These are phyloP conservation scores for Irpex sp. DNA, from an alignment of 1,284 basidiomycete genomes.

Conservation along the genomic window DNA sequence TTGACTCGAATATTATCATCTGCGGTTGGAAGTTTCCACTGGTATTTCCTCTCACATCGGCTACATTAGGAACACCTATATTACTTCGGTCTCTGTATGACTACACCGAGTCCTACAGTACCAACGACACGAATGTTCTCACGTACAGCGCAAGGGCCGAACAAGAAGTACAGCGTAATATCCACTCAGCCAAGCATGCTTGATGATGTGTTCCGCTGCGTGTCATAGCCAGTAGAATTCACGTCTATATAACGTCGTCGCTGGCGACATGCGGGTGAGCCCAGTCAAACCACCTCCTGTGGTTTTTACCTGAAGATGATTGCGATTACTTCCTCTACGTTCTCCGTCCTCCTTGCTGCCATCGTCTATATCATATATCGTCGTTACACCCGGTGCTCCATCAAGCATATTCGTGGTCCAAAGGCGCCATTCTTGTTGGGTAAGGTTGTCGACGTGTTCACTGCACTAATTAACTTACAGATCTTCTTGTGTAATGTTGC, in stretches of 20 bases:
- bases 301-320: neutral
- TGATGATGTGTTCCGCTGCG: too few relatives aligned
- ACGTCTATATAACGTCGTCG: neutral
- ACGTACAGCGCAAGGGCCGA: neutral
- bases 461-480: neutral
- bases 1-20: too few relatives aligned
- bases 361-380: neutral
- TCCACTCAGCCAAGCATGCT: too few relatives aligned
- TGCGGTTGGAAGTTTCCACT: neutral
- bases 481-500: neutral
- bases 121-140: neutral
- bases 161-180: neutral
- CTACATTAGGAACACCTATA: neutral
- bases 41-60: neutral
- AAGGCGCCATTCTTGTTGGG: constrained; percentile 4
- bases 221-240: neutral
- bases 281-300: neutral
- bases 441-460: neutral
- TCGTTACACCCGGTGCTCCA: neutral
- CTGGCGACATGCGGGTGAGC: neutral
- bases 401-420: constrained; percentile 12
- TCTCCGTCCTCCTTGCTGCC: neutral
- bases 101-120: neutral
- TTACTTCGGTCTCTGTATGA: neutral
- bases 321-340: neutral